phyloP scores from a whole-genome alignment of 2,329 filamentous ascomycete species.

The Sporothrix brasiliensis region DNA sequence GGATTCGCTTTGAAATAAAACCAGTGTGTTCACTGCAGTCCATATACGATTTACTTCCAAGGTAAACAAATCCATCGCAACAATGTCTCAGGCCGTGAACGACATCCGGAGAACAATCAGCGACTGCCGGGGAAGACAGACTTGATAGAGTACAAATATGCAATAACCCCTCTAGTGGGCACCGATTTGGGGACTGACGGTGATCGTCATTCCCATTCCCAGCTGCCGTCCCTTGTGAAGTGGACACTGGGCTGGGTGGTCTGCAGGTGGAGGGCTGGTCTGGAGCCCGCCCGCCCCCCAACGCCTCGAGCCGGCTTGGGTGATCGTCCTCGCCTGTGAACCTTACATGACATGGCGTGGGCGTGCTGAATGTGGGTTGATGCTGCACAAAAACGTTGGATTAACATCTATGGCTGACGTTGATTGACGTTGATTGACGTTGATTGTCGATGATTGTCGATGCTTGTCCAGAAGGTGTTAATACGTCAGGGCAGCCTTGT shows the following conservation, averaged over 20 bases:
- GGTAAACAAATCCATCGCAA: constrained; percentile 1
- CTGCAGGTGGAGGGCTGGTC: not conserved
- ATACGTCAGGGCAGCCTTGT: too few species aligned
- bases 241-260: not conserved
- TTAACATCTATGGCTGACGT: not conserved
- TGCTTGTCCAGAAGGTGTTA: too few species aligned
- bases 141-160: not conserved
- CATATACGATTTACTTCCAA: too few species aligned
- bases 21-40: not conserved
- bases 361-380: not conserved
- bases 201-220: constrained; percentile 30
- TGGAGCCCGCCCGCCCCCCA: too few species aligned
- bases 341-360: constrained; percentile 14
- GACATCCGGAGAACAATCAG: too few species aligned
- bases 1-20: too few species aligned
- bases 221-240: constrained; percentile 20
- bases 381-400: not conserved
- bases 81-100: not conserved
- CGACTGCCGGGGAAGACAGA: not conserved
- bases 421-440: not conserved
- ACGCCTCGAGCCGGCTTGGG: not conserved
- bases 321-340: constrained; percentile 25
- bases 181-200: not conserved
- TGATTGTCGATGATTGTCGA: not conserved
- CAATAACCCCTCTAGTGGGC: not conserved